These are phyloP conservation scores for Phytophthora palmivora DNA, from an alignment of 352 stramenopile species.

Conservation along the genomic window DNA sequence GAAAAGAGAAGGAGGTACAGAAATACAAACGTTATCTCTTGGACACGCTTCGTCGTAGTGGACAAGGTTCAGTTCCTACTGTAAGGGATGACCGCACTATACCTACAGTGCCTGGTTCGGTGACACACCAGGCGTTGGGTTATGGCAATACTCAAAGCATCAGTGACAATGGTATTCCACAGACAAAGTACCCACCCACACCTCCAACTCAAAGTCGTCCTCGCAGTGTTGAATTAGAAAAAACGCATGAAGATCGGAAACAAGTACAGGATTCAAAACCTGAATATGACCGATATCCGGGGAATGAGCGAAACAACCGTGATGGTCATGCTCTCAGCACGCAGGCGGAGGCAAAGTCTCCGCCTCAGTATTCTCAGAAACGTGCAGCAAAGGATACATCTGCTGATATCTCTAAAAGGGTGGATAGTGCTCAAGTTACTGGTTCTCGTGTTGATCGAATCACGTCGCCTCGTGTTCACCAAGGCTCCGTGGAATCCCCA, in stretches of 20 bases:
- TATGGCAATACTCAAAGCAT: constrained; percentile 17
- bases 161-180: constrained; percentile 16
- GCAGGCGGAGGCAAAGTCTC: constrained; percentile 31
- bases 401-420: constrained; percentile 20
- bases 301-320: constrained; percentile 11
- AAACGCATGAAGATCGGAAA: constrained; percentile 21
- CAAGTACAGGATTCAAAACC: constrained; percentile 17
- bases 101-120: too few species aligned
- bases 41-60: constrained; percentile 40
- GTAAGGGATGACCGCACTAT: constrained; percentile 3
- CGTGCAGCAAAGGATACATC: constrained; percentile 61
- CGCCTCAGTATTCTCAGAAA: constrained; percentile 39
- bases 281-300: constrained; percentile 18
- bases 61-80: constrained; percentile 18
- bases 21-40: constrained; percentile 48
- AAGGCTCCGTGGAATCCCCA: constrained; percentile 45
- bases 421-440: constrained; percentile 13
- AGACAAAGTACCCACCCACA: constrained; percentile 23
- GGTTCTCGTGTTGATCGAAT: constrained; percentile 14
- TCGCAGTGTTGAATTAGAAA: constrained; percentile 18
- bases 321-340: constrained; percentile 19
- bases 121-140: constrained; percentile 4
- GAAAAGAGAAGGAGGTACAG: constrained; percentile 39
- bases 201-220: constrained; percentile 7
- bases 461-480: constrained; percentile 11